These are phyloP conservation scores for Salicornia ramosissima DNA, from an alignment of 148 eudicot genomes.

Conservation along the genomic window DNA sequence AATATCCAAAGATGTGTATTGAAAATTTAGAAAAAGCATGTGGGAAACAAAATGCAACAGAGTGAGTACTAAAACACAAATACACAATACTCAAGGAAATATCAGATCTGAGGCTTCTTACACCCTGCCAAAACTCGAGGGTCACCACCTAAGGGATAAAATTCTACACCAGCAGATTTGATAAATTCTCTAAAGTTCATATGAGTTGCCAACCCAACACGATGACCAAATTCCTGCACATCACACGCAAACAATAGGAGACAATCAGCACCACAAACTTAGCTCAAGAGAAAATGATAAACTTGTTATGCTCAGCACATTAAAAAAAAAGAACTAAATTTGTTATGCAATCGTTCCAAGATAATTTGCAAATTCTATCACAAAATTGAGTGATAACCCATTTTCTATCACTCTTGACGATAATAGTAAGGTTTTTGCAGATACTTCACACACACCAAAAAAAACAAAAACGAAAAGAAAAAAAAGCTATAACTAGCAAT, in stretches of 20 bases:
- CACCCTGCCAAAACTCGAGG: constrained; percentile 95
- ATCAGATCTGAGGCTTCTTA: constrained; percentile 38
- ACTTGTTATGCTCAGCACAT: no score
- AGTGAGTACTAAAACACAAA: background rate
- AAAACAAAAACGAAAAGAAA: background rate
- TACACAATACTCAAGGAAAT: background rate
- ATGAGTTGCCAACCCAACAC: constrained; percentile 93
- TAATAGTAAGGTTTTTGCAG: background rate
- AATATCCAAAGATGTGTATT: background rate
- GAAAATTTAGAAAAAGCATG: background rate
- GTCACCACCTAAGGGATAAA: constrained; percentile 93
- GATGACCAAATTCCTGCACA: constrained; percentile 88
- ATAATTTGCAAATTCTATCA: background rate
- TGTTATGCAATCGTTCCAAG: background rate
- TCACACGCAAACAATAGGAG: constrained; percentile 10
- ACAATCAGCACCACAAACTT: background rate
- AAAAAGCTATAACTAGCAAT: background rate
- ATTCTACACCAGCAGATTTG: constrained; percentile 85
- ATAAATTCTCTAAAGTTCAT: constrained; percentile 70
- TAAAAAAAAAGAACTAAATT: background rate
- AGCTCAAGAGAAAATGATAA: no score
- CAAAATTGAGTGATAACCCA: background rate
- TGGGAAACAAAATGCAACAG: background rate
- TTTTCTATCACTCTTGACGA: background rate
- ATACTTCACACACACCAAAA: no score